A percentile compares a stretch with the other conserved stretches of the same genome.
phyloP scores from a whole-genome alignment of 2,329 filamentous ascomycete genomes.

The Aaosphaeria arxii region DNA sequence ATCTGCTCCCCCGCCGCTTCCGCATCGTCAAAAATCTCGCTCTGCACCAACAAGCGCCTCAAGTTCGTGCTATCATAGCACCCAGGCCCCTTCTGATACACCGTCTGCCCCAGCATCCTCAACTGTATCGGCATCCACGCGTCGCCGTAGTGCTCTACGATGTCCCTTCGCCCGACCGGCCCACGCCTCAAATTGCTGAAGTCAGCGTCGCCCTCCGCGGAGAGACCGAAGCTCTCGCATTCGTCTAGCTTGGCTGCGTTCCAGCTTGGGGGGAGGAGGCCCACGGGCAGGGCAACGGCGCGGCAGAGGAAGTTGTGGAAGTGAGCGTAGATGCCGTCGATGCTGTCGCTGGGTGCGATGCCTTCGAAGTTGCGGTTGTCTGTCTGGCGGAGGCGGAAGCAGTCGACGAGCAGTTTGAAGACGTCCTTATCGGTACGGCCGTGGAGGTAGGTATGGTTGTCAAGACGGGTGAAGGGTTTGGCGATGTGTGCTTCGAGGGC shows the following conservation, averaged over 20 bases:
- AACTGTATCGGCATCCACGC: conserved; percentile 22
- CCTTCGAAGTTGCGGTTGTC: conserved; percentile 16
- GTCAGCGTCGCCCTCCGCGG: background rate
- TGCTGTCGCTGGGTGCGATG: conserved; percentile 18
- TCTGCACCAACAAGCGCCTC: conserved; percentile 14
- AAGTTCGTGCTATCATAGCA: conserved; percentile 12
- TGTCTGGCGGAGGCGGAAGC: conserved; percentile 21
- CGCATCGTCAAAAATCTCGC: conserved; percentile 5
- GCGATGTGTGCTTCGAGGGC: conserved; percentile 14
- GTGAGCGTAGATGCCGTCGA: background rate
- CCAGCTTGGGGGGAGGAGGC: conserved; percentile 24
- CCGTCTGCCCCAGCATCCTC: conserved; percentile 19
- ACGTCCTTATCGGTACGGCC: conserved; percentile 20
- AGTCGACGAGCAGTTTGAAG: conserved; percentile 29
- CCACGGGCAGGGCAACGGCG: conserved; percentile 1
- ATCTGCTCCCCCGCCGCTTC: too few species aligned
- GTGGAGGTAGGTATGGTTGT: conserved; percentile 21
- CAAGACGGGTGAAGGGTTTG: conserved; percentile 20
- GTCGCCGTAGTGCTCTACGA: conserved; percentile 20
- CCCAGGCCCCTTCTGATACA: conserved; percentile 13
- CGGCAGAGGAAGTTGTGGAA: conserved; percentile 18
- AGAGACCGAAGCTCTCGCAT: conserved; percentile 15
- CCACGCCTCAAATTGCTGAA: conserved; percentile 13
- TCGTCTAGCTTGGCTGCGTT: conserved; percentile 11
- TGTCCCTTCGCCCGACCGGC: conserved; percentile 11